Evolutionary conservation across 2,329 filamentous ascomycete species (phyloP), one percentile per base, ranked within the genome.

Genomic region (Elsinoe australis): DNA sequence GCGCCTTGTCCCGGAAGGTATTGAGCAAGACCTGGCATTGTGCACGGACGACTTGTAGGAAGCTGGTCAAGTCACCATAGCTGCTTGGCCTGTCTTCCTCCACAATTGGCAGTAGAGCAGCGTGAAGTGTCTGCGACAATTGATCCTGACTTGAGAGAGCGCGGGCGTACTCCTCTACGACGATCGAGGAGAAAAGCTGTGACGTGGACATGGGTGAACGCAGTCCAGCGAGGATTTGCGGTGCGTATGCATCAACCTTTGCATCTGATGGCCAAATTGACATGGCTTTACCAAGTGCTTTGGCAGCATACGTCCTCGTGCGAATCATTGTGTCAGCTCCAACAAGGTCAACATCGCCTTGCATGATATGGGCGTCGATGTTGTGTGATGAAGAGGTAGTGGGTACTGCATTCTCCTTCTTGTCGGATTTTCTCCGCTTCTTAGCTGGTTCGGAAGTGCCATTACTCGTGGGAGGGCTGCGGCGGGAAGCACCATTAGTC

Each of bases 331-430:
- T 82, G 52, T 98, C 92, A 58, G 85, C 78, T 24, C 92, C 89
- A 19, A 98, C 89, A 33, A 98, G 74, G 61, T 98, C 94, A 38
- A 96, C 83, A 59, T 98, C 94, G 45, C 94, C 92, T 62, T 90
- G 86, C 72, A 98, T 88, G 83, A 98, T 95, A 56, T 94, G 89
- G 7, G 89, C 92, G 63, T 98, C 92, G 14, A 98, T 87, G 64
- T 98, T 95, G 65, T 98, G 92, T 1, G 84, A 79, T n/a, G 84
- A 76, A 3, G 76, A 68, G 1, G 77, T 69, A 1, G 53, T 50
- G 4, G 58, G 53, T 6, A 75, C 67, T 21, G 89, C 83, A 48
- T 92, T 86, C 15, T 78, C 69, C 49, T 74, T 74, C 70, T 94
- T 94, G n/a, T 85, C 81, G 0, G 85, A 85, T 65, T 88, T 94